Evolutionary conservation across 1,284 basidiomycete genomes (phyloP).

Genomic region (Blastosporella zonata): DNA sequence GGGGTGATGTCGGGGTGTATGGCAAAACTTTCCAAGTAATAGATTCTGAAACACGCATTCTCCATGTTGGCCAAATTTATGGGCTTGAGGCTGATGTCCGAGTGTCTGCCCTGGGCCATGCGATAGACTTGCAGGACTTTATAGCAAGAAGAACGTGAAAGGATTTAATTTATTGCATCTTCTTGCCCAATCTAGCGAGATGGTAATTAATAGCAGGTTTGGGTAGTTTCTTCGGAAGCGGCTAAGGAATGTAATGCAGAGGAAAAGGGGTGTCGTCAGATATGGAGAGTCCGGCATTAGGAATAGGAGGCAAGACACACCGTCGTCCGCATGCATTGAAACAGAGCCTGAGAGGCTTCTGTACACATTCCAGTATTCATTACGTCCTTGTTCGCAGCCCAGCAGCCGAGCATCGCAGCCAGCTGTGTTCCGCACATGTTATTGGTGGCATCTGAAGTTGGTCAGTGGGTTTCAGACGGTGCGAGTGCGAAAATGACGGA

Average conservation of each 20-base stretch:
- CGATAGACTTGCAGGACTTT: not conserved
- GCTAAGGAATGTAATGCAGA: slow-evolving; percentile 36
- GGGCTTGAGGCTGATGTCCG: not conserved
- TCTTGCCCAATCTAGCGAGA: slow-evolving; percentile 72
- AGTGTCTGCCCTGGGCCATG: not conserved
- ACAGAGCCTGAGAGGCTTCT: slow-evolving; percentile 63
- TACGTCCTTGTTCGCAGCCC: slow-evolving; percentile 81
- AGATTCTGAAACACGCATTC: not conserved
- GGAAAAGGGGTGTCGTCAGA: slow-evolving; percentile 8
- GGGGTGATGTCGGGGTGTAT: too few species aligned
- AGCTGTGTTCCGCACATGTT: slow-evolving; percentile 77
- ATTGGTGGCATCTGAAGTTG: slow-evolving; percentile 41
- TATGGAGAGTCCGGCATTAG: slow-evolving; percentile 4
- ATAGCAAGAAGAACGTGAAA: slow-evolving; percentile 2
- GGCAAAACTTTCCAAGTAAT: too few species aligned
- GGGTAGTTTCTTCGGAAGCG: slow-evolving; percentile 59
- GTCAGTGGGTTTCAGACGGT: not conserved
- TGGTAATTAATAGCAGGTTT: slow-evolving; percentile 83
- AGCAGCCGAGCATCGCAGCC: slow-evolving; percentile 84
- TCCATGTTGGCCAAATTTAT: not conserved
- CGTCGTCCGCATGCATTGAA: slow-evolving; percentile 84
- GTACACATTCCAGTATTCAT: slow-evolving; percentile 63
- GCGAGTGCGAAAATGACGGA: slow-evolving; percentile 28
- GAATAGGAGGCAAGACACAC: slow-evolving; percentile 50
- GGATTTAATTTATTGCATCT: slow-evolving; percentile 49